Conservation (phyloP, 2,329 filamentous ascomycete genomes). For the Aspergillus sp. region DNA sequence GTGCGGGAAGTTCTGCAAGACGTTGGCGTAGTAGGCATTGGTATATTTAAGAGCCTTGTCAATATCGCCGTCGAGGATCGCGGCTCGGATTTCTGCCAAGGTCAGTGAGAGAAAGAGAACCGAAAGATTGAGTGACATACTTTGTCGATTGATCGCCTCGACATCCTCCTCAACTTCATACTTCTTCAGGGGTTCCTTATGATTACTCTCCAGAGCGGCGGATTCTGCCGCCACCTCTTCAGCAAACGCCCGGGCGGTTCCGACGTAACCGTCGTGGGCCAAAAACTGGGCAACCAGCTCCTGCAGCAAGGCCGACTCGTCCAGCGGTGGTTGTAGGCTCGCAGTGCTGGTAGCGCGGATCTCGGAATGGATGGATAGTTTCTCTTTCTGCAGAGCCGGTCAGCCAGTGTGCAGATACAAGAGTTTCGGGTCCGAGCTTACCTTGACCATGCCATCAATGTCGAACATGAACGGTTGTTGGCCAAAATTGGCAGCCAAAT, state of each 20-base stretch:
- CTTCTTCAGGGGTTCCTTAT: slow-evolving; percentile 51
- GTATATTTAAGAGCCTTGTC: slow-evolving; percentile 85
- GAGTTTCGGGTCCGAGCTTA: slow-evolving; percentile 40
- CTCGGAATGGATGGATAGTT: slow-evolving; percentile 56
- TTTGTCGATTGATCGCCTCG: slow-evolving; percentile 82
- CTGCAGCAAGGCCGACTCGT: slow-evolving; percentile 78
- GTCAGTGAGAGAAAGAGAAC: neutral
- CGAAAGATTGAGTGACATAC: slow-evolving; percentile 50
- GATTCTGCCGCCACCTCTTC: slow-evolving; percentile 76
- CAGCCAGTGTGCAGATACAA: neutral
- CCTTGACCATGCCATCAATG: slow-evolving; percentile 82
- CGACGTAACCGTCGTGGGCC: slow-evolving; percentile 91
- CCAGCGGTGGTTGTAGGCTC: slow-evolving; percentile 61
- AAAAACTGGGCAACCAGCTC: slow-evolving; percentile 83
- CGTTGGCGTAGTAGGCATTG: slow-evolving; percentile 72
- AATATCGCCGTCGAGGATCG: slow-evolving; percentile 88
- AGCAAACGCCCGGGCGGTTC: slow-evolving; percentile 85
- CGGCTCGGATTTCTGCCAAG: slow-evolving; percentile 71
- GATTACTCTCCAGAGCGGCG: slow-evolving; percentile 63
- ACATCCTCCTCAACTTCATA: slow-evolving; percentile 75
- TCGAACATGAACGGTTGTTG: slow-evolving; percentile 81
- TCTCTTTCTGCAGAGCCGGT: slow-evolving; percentile 54
- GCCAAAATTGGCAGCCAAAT: slow-evolving; percentile 62
- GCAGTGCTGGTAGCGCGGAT: slow-evolving; percentile 62
- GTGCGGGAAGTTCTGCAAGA: slow-evolving; percentile 75